Percentiles rank a stretch among this genome's conserved stretches.
phyloP scores from a whole-genome alignment of 2,329 filamentous ascomycete species.

The Penicillium sp. region DNA sequence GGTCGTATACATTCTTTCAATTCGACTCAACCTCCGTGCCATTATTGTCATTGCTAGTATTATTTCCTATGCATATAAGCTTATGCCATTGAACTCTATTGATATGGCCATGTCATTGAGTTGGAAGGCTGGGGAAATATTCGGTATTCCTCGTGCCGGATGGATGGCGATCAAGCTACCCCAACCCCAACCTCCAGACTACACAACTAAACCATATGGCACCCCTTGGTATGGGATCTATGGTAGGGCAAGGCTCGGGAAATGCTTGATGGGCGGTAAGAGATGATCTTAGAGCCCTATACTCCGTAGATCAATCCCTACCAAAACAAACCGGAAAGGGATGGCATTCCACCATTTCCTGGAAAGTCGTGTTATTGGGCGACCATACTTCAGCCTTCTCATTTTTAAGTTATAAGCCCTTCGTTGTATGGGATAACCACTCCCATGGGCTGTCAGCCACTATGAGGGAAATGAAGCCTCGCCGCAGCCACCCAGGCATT shows the following conservation, averaged over 20 bases:
- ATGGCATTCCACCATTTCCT: slow-evolving; percentile 21
- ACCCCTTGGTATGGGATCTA: slow-evolving; percentile 24
- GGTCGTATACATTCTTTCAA: not conserved
- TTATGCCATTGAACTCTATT: not conserved
- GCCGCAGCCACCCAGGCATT: not conserved
- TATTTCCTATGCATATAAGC: not conserved
- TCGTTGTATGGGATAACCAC: not conserved
- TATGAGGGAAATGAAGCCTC: not conserved
- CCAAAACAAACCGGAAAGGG: slow-evolving; percentile 24
- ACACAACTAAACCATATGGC: not conserved
- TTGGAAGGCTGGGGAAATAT: not conserved
- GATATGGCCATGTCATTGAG: not conserved
- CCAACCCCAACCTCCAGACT: not conserved
- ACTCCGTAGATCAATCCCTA: slow-evolving; percentile 1
- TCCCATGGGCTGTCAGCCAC: not conserved
- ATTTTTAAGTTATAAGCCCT: not conserved
- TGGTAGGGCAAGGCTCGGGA: not conserved
- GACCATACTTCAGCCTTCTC: not conserved
- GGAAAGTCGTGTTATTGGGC: slow-evolving; percentile 3
- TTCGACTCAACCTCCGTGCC: not conserved
- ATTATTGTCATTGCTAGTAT: not conserved
- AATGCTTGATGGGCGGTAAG: slow-evolving; percentile 9
- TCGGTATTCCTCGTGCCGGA: not conserved
- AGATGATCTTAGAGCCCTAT: slow-evolving; percentile 13
- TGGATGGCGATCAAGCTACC: slow-evolving; percentile 5